A percentile compares a stretch with the other conserved stretches of the same genome.
Conservation (phyloP, 805 yeast genomes). For the Saccharomyces mikatae region DNA sequence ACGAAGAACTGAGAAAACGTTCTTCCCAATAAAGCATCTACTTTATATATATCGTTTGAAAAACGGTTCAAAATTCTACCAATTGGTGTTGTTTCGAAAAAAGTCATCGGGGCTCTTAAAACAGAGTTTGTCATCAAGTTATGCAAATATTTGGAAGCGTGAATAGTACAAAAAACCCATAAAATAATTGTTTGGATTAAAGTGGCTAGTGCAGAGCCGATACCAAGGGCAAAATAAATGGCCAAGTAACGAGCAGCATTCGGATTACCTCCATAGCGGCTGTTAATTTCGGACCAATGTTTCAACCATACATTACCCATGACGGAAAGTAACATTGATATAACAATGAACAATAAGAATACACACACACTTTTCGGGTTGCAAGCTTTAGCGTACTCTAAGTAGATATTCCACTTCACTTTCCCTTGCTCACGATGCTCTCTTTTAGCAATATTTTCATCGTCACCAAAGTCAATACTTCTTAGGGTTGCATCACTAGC, state of each 20-base stretch:
- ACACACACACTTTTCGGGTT: conserved; percentile 56
- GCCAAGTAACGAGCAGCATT: conserved; percentile 62
- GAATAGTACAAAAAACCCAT: conserved; percentile 76
- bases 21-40: conserved; percentile 72
- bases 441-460: conserved; percentile 33
- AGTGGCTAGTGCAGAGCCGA: conserved; percentile 51
- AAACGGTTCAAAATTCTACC: conserved; percentile 88
- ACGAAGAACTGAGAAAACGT: conserved; percentile 61
- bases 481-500: conserved; percentile 45
- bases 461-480: conserved; percentile 31
- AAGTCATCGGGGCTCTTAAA: conserved; percentile 86
- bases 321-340: conserved; percentile 55
- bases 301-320: conserved; percentile 85
- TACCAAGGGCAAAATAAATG: conserved; percentile 67
- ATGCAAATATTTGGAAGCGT: conserved; percentile 72
- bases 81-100: conserved; percentile 91
- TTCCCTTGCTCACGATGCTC: conserved; percentile 91
- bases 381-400: conserved; percentile 81
- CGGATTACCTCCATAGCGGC: conserved; percentile 62
- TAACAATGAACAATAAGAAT: conserved; percentile 47
- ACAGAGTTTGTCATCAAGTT: conserved; percentile 65
- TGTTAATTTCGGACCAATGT: conserved; percentile 92
- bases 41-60: conserved; percentile 81
- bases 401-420: conserved; percentile 81
- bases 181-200: conserved; percentile 60